Evolutionary conservation across 495 filamentous ascomycete genomes (phyloP).

Genomic region (Lasiosphaeriaceae sp.): DNA sequence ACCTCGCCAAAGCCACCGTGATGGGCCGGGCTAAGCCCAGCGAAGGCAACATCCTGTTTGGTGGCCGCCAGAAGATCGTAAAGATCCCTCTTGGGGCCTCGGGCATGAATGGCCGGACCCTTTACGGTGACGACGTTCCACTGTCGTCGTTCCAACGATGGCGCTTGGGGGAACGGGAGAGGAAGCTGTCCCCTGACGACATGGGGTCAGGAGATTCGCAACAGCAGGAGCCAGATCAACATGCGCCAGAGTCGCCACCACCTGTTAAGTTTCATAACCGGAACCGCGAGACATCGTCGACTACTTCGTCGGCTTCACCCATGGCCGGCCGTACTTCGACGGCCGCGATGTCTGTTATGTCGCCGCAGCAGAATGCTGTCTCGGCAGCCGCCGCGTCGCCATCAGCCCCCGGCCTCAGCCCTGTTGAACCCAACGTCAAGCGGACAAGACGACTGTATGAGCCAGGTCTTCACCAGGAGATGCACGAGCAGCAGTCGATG

Average conservation of each 20-base stretch:
- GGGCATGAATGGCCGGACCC: constrained; percentile 60
- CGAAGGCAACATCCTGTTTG: constrained; percentile 93
- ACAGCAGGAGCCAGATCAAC: constrained; percentile 47
- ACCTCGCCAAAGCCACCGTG: constrained; percentile 54
- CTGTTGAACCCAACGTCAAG: constrained; percentile 49
- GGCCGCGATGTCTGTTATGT: constrained; percentile 88
- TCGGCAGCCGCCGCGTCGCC: constrained; percentile 41
- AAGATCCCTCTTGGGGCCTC: constrained; percentile 63
- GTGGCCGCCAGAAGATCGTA: constrained; percentile 93
- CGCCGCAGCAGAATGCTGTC: too few species aligned
- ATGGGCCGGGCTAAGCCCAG: constrained; percentile 80
- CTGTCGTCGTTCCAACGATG: constrained; percentile 75
- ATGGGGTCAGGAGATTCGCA: too few species aligned
- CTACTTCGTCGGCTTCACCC: constrained; percentile 73
- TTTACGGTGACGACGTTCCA: constrained; percentile 84
- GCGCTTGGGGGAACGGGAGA: constrained; percentile 41
- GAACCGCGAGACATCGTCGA: constrained; percentile 82
- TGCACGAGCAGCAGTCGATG: constrained; percentile 75
- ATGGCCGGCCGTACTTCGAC: constrained; percentile 73
- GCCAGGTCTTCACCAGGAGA: constrained; percentile 71
- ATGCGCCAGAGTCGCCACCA: constrained; percentile 57
- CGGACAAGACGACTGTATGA: constrained; percentile 82
- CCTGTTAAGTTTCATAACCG: constrained; percentile 56
- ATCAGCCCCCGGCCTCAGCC: constrained; percentile 31
- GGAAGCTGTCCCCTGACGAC: not conserved